Evolutionary conservation across 1,284 basidiomycete species (phyloP).

Genomic region (Trichosporon sp.): DNA sequence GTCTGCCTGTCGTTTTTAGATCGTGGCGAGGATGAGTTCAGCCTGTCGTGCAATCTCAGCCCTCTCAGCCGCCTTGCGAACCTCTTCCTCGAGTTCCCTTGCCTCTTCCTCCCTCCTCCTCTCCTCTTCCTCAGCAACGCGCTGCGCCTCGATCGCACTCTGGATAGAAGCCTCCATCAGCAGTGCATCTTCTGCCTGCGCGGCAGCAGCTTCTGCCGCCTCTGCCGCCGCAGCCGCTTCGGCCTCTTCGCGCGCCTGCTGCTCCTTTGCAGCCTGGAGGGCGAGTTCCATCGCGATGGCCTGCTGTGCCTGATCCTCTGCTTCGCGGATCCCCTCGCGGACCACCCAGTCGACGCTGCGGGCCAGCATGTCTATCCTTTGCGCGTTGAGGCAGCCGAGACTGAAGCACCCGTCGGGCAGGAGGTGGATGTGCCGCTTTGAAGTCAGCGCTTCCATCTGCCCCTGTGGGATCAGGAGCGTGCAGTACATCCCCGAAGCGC

Average conservation of each 20-base stretch:
- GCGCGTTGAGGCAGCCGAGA: constrained; percentile 42
- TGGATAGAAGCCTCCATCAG: constrained; percentile 41
- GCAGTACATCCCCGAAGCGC: constrained; percentile 47
- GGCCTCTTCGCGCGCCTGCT: constrained; percentile 36
- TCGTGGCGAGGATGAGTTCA: constrained; percentile 40
- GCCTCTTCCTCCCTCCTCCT: constrained; percentile 29
- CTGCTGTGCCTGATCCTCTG: constrained; percentile 36
- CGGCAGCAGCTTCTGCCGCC: constrained; percentile 27
- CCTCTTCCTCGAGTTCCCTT: constrained; percentile 32
- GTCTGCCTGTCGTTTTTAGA: constrained; percentile 1
- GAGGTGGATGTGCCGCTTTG: constrained; percentile 41
- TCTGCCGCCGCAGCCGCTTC: constrained; percentile 29
- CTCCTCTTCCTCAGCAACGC: constrained; percentile 37
- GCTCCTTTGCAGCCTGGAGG: constrained; percentile 36
- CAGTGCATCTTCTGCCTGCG: constrained; percentile 36
- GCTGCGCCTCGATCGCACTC: constrained; percentile 40
- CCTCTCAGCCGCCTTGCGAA: constrained; percentile 34
- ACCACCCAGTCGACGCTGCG: constrained; percentile 42
- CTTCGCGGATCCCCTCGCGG: constrained; percentile 36
- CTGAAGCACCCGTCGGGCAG: constrained; percentile 43
- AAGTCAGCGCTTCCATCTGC: constrained; percentile 34
- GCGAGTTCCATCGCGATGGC: constrained; percentile 37
- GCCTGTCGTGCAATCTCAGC: constrained; percentile 39
- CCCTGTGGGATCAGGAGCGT: constrained; percentile 33
- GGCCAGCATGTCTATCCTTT: constrained; percentile 42